Evolutionary conservation across 1,139 yeast genomes (phyloP).

Genomic region (Suhomyces kunorum): DNA sequence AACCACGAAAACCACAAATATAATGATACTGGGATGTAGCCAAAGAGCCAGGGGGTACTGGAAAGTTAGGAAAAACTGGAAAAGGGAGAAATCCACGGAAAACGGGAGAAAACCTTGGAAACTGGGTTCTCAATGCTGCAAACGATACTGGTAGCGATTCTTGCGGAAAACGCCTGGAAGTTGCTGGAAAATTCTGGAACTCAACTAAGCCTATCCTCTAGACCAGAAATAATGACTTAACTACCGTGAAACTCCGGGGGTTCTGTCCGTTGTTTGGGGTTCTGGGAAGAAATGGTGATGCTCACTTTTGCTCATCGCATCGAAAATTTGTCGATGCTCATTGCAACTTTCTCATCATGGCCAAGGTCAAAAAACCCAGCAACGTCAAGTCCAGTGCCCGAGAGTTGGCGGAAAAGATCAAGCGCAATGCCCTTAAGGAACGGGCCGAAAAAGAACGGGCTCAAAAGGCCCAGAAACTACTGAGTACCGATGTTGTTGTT

Average conservation of each 20-base stretch:
- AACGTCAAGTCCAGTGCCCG: conserved; percentile 20
- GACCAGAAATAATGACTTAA: too few relatives aligned
- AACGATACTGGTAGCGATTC: too few relatives aligned
- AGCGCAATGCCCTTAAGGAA: conserved; percentile 47
- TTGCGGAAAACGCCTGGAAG: too few relatives aligned
- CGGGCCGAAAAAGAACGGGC: conserved; percentile 22
- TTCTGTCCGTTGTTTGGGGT: neutral
- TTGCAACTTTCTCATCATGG: conserved; percentile 10
- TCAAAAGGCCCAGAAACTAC: conserved; percentile 19
- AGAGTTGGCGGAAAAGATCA: conserved; percentile 52
- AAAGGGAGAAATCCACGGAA: neutral
- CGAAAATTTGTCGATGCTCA: conserved; percentile 5
- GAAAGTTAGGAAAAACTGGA: neutral
- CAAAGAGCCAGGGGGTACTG: too few relatives aligned
- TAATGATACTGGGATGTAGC: too few relatives aligned
- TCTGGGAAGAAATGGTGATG: neutral
- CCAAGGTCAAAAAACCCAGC: conserved; percentile 15
- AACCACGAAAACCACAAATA: too few relatives aligned
- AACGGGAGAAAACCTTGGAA: too few relatives aligned
- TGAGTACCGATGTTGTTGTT: conserved; percentile 13
- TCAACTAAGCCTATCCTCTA: too few relatives aligned
- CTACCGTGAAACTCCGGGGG: too few relatives aligned
- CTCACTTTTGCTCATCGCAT: conserved; percentile 1
- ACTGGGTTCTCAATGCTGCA: too few relatives aligned
- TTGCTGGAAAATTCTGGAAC: too few relatives aligned